Evolutionary conservation across 176 grass and related monocot genomes (phyloP), one percentile per base, ranked within the genome.

Genomic region (Pontederia crassipes): DNA sequence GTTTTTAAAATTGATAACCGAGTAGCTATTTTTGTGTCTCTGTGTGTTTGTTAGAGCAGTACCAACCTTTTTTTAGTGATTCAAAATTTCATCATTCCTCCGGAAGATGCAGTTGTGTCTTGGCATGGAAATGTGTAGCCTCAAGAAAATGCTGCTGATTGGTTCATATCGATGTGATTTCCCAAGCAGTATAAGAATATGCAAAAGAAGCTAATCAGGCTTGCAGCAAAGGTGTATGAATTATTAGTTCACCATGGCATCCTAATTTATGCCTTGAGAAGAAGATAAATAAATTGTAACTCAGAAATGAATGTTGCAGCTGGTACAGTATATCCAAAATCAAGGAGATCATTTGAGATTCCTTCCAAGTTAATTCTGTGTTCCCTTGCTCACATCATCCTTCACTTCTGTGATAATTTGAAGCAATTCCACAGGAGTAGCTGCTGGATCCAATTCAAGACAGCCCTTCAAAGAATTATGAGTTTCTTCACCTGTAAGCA

Each of bases 391-490:
- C 4, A 13, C 49, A 16, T 89, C 82, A 68, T 95, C 80, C 70
- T 77, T 76, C 12, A 83, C 77, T 68, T 89, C 85, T 45, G 82
- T 95, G 66, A 86, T 87, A 64, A 97, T 67, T 70, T 97, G 82
- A 45, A 91, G 83, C 76, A 97, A 78, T 68, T 91, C 87, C 47
- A 88, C 76, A 5, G 92, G 87, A 59, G 92, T 97, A 48, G 87
- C 92, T 49, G 84, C 87, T 54, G 93, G 93, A 62, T 97, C 93
- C 54, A 97, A 69, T 72, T 97, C 93, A 72, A 85, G 76, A 52
- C 91, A 90, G 49, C 86, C 86, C 78, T 86, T 80, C 0, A 80
- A 75, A 68, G 80, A 80, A 70, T 89, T 86, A 53, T 69, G 74
- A 71, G 73, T 77, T 81, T 88, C 83, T 76, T 89, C 80, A 35